Evolutionary conservation across 2,329 filamentous ascomycete genomes (phyloP).

Genomic region (Alternaria conjuncta): DNA sequence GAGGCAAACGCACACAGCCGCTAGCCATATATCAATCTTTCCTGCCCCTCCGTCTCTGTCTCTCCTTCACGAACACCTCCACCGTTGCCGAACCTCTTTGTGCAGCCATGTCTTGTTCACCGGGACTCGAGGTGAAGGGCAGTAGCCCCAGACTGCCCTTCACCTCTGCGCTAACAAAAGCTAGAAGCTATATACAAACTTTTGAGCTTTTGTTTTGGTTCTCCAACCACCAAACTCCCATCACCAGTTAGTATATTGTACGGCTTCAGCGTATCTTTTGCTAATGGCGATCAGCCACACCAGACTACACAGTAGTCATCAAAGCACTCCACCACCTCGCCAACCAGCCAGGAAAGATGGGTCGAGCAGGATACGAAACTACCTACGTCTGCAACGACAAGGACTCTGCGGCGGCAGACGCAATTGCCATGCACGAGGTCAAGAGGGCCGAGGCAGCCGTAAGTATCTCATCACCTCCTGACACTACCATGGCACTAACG

Average conservation of each 20-base stretch:
- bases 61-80: background rate
- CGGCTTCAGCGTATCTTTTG: background rate
- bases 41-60: background rate
- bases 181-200: background rate
- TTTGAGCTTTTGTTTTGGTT: background rate
- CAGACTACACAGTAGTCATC: background rate
- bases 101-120: background rate
- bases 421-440: background rate
- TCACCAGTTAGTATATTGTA: background rate
- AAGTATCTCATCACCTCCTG: background rate
- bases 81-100: background rate
- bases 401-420: slow-evolving; percentile 6
- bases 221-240: background rate
- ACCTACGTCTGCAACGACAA: slow-evolving; percentile 4
- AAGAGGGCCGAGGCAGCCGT: slow-evolving; percentile 2
- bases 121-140: background rate
- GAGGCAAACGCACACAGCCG: background rate
- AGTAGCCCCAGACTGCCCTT: background rate
- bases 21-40: background rate
- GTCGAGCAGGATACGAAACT: slow-evolving; percentile 27
- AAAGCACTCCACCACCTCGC: background rate
- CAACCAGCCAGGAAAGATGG: slow-evolving; percentile 15
- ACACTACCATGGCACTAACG: background rate
- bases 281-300: background rate
- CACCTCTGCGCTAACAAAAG: background rate